A percentile compares a stretch with the other conserved stretches of the same genome.
Conservation (phyloP, 2,329 filamentous ascomycete species). For the Aspergillus brunneoviolaceus region DNA sequence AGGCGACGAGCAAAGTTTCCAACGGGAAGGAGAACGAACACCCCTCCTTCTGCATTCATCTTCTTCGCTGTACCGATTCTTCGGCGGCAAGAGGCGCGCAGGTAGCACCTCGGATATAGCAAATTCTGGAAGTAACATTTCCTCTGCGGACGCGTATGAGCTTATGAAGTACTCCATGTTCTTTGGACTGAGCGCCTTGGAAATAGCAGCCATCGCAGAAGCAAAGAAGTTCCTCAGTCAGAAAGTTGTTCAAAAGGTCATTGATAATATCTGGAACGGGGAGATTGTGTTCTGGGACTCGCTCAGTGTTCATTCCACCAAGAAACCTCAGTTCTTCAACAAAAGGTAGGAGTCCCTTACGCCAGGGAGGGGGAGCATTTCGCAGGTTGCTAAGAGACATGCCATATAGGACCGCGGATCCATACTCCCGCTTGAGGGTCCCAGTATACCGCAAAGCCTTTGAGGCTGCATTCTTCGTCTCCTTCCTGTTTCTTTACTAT, state of each 20-base stretch:
- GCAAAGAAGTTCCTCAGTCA: slow-evolving; percentile 85
- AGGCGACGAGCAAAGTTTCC: slow-evolving; percentile 3
- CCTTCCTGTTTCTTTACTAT: slow-evolving; percentile 79
- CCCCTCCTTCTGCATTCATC: slow-evolving; percentile 31
- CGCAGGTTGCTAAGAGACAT: background rate
- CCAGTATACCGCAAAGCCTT: slow-evolving; percentile 83
- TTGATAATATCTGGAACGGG: slow-evolving; percentile 81
- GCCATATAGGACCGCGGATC: slow-evolving; percentile 59
- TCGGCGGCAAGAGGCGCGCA: slow-evolving; percentile 40
- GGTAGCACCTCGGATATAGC: slow-evolving; percentile 45
- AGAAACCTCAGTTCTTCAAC: slow-evolving; percentile 76
- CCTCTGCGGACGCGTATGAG: slow-evolving; percentile 50
- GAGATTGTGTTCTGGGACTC: slow-evolving; percentile 85
- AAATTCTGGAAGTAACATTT: slow-evolving; percentile 43
- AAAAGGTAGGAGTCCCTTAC: slow-evolving; percentile 37
- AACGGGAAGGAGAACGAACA: slow-evolving; percentile 26
- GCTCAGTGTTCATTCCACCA: slow-evolving; percentile 69
- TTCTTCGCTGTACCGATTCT: slow-evolving; percentile 23
- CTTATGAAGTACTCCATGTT: slow-evolving; percentile 68
- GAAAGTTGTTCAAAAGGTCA: slow-evolving; percentile 75
- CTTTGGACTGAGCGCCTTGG: slow-evolving; percentile 77
- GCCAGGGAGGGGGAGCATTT: background rate
- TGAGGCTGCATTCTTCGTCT: slow-evolving; percentile 76
- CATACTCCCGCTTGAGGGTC: slow-evolving; percentile 73
- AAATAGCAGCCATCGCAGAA: slow-evolving; percentile 77